Evolutionary conservation across 2,329 filamentous ascomycete species (phyloP).

Genomic region (Xylaria polymorpha): DNA sequence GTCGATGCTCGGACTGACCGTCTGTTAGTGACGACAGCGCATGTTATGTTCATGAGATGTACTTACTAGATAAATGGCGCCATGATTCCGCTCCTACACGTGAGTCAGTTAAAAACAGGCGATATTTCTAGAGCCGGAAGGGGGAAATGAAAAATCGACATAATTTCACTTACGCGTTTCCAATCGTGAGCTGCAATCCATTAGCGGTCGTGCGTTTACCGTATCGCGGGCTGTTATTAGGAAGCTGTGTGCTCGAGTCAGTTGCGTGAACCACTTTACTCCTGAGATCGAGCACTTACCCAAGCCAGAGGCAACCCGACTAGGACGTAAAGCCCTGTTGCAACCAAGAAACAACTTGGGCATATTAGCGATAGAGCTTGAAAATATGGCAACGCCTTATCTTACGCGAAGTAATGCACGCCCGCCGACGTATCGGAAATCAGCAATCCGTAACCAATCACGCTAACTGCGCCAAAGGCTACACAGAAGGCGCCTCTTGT

Average conservation of each 20-base stretch:
- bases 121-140: too few species aligned
- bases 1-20: conserved; percentile 57
- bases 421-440: conserved; percentile 69
- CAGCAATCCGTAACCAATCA: conserved; percentile 76
- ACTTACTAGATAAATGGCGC: conserved; percentile 71
- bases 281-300: conserved; percentile 48
- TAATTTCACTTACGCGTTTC: conserved; percentile 58
- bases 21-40: conserved; percentile 27
- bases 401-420: conserved; percentile 74
- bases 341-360: conserved; percentile 75
- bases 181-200: conserved; percentile 76
- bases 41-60: neutral
- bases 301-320: conserved; percentile 68
- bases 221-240: conserved; percentile 78
- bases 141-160: too few species aligned
- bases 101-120: too few species aligned
- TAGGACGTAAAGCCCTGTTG: conserved; percentile 74
- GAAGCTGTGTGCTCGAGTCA: conserved; percentile 53
- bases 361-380: neutral
- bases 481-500: conserved; percentile 73
- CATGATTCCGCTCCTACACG: conserved; percentile 72
- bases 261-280: neutral
- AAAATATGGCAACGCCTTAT: neutral
- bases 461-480: conserved; percentile 70
- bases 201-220: conserved; percentile 80